A percentile compares a stretch with the other conserved stretches of the same genome.
Evolutionary conservation across 1,284 basidiomycete genomes (phyloP).

Genomic region (Amylostereum areolatum): DNA sequence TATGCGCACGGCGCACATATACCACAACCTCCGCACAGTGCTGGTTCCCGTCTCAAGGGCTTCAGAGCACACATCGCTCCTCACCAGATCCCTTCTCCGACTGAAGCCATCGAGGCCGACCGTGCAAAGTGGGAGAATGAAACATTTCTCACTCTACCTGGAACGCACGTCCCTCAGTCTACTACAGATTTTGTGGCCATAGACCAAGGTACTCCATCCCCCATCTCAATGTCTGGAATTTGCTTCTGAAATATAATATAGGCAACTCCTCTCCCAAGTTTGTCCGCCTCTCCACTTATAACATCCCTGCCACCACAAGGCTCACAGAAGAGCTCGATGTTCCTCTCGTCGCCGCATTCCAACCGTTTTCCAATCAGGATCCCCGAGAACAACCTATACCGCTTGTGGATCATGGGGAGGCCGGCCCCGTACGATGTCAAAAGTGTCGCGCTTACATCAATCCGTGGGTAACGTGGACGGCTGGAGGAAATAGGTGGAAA

Average conservation of each 20-base stretch:
- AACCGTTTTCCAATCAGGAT: conserved; percentile 85
- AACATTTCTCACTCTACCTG: conserved; percentile 73
- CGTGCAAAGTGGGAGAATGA: conserved; percentile 79
- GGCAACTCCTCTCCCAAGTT: conserved; percentile 69
- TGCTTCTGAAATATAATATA: conserved; percentile 17
- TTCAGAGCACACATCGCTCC: conserved; percentile 84
- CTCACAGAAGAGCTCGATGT: conserved; percentile 81
- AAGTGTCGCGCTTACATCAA: conserved; percentile 92
- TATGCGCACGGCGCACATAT: conserved; percentile 27
- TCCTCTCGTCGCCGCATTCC: conserved; percentile 82
- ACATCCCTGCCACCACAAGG: conserved; percentile 75
- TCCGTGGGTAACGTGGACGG: conserved; percentile 86
- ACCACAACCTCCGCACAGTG: conserved; percentile 76
- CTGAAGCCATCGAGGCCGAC: conserved; percentile 81
- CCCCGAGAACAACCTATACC: conserved; percentile 83
- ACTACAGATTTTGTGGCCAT: conserved; percentile 86
- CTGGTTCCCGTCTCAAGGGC: conserved; percentile 55
- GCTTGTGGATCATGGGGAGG: conserved; percentile 57
- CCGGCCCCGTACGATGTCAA: conserved; percentile 83
- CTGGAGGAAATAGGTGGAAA: conserved; percentile 84
- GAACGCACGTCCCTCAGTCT: conserved; percentile 73
- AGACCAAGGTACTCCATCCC: conserved; percentile 73
- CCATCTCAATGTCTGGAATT: not conserved
- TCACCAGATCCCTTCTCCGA: conserved; percentile 87
- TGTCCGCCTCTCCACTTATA: conserved; percentile 62